Evolutionary conservation across 768 basidiomycete species (phyloP), one percentile per base, ranked within the genome.

Genomic region (Kwoniella sp.): DNA sequence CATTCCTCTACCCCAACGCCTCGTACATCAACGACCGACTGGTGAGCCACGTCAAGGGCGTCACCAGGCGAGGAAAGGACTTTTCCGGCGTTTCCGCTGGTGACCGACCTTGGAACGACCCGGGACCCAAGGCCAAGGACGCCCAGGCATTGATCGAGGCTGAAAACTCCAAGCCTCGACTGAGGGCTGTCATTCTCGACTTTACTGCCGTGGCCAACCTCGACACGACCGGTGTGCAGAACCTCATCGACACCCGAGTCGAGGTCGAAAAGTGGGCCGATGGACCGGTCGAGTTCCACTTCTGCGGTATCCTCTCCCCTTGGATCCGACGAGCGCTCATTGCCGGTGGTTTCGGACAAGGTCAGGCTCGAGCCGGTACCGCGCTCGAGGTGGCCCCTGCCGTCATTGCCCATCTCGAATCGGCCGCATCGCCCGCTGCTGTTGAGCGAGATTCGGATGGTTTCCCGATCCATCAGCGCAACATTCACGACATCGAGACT

Each of bases 51-150:
- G 88, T 95, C 58, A 90, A 86, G 75, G 76, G 75, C 48, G 79
- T 84, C 63, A 89, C 85, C 65, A 80, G 83, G 27, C 81, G 87
- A 44, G 90, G 88, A 19, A 81, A 79, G 63, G 87, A 92, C 71
- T 78, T 86, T 73, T 78, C 79, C 46, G 65, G 75, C n/a, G 77
- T 88, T 56, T 80, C 75, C 50, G 74, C 82, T 38, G 78, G 80
- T 56, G 89, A 93, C 70, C 82, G 91, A 36, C 81, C 88, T 11
- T 99, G 93, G 93, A 99, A 99, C 69, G 91, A 95, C 63, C 84
- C 88, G 9, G 88, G 89, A 23, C 87, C 87, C 17, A 63, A 72
- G 43, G 77, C 79, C 15, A 78, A 79, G 12, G 76, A 77, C 4
- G 75, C 73, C 0, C 76, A 65, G 0, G 79, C 76, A 22, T 82